These are phyloP conservation scores for Kurtzmaniella fragi DNA, from an alignment of 805 yeast genomes.

Conservation along the genomic window DNA sequence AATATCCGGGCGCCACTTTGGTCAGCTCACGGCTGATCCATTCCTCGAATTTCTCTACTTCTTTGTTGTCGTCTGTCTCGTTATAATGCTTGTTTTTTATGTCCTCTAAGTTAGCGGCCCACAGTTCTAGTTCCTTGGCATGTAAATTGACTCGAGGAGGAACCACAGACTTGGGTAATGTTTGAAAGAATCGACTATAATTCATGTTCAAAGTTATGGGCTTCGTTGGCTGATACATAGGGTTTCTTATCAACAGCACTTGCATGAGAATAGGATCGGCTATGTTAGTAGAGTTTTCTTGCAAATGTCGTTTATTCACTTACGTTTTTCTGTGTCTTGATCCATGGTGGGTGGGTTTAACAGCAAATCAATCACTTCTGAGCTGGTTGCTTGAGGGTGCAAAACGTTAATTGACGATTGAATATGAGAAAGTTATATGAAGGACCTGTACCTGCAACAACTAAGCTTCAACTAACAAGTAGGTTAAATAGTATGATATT, in stretches of 20 bases:
- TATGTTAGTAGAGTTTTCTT: slow-evolving; percentile 11
- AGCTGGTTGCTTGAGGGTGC: too few relatives aligned
- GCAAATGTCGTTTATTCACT: slow-evolving; percentile 5
- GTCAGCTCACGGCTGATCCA: slow-evolving; percentile 29
- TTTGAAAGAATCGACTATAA: slow-evolving; percentile 36
- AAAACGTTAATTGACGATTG: too few relatives aligned
- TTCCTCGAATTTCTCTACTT: slow-evolving; percentile 13
- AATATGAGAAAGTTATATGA: too few relatives aligned
- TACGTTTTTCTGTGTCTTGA: slow-evolving; percentile 17
- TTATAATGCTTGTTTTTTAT: slow-evolving; percentile 8
- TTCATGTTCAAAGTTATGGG: slow-evolving; percentile 49
- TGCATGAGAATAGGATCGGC: slow-evolving; percentile 47
- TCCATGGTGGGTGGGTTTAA: background rate
- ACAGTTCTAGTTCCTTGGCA: slow-evolving; percentile 18
- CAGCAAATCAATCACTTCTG: too few relatives aligned
- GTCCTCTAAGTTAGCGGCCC: slow-evolving; percentile 20
- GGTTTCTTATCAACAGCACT: slow-evolving; percentile 53
- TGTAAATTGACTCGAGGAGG: slow-evolving; percentile 33
- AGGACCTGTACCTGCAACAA: too few relatives aligned
- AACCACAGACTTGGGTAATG: slow-evolving; percentile 24
- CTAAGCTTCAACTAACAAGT: too few relatives aligned
- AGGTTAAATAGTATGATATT: too few relatives aligned
- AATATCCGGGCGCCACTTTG: slow-evolving; percentile 39
- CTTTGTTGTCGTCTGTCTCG: slow-evolving; percentile 7
- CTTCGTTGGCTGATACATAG: slow-evolving; percentile 47